These are phyloP conservation scores for Mycena polygramma DNA, from an alignment of 768 basidiomycete genomes.

Conservation along the genomic window DNA sequence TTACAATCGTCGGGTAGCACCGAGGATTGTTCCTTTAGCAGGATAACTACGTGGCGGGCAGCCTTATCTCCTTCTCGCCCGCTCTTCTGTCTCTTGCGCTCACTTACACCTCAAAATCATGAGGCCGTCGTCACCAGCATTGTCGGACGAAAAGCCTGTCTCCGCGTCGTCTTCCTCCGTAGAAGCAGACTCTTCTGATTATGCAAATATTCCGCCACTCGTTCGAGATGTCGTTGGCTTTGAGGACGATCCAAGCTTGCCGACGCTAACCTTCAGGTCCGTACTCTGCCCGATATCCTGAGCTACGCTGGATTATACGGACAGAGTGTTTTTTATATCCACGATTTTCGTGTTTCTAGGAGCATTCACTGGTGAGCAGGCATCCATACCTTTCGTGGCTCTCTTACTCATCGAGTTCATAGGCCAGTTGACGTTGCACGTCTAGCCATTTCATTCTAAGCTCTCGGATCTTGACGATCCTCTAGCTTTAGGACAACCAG, in stretches of 20 bases:
- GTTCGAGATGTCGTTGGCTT: constrained; percentile 15
- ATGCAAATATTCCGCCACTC: constrained; percentile 9
- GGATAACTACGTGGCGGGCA: too few relatives aligned
- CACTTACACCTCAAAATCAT: too few relatives aligned
- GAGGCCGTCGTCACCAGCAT: too few relatives aligned
- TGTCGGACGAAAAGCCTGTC: neutral
- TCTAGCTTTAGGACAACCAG: constrained; percentile 15
- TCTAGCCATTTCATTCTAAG: neutral
- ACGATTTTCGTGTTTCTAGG: constrained; percentile 13
- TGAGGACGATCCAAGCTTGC: constrained; percentile 12
- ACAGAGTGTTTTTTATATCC: neutral
- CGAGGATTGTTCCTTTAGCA: too few relatives aligned
- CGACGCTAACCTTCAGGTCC: constrained; percentile 10
- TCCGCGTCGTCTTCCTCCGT: neutral
- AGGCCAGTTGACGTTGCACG: constrained; percentile 20
- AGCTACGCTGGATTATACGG: neutral
- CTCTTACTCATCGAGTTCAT: neutral
- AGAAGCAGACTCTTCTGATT: neutral
- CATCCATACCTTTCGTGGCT: neutral
- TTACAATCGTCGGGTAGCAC: too few relatives aligned
- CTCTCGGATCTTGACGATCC: neutral
- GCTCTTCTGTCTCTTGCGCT: too few relatives aligned
- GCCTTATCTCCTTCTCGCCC: too few relatives aligned
- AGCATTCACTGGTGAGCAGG: constrained; percentile 3
- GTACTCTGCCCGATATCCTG: neutral